These are phyloP conservation scores for Leonotis leonurus DNA, from an alignment of 257 asterid species.

Conservation along the genomic window DNA sequence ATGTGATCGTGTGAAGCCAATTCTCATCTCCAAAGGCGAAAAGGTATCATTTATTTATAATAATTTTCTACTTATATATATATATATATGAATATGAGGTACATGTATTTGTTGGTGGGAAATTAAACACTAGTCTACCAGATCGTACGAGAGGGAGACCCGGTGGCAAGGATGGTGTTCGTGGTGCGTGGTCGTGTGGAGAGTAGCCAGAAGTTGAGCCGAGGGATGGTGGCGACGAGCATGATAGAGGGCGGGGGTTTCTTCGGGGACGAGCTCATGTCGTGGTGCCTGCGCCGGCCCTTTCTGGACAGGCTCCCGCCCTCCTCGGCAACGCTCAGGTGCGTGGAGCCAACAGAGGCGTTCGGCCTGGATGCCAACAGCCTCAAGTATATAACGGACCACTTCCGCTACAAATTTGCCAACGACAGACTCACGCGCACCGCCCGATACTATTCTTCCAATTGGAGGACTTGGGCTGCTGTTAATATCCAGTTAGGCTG, in stretches of 20 bases:
- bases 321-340: conserved; percentile 77
- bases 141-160: conserved; percentile 92
- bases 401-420: conserved; percentile 71
- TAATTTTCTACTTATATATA: no score
- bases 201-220: conserved; percentile 69
- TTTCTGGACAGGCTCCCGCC: conserved; percentile 69
- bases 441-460: conserved; percentile 63
- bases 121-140: conserved; percentile 6
- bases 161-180: conserved; percentile 67
- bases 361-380: conserved; percentile 55
- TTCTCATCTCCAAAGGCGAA: conserved; percentile 75
- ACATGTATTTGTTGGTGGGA: no score
- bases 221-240: conserved; percentile 64
- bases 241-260: conserved; percentile 66
- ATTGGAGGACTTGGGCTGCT: conserved; percentile 96
- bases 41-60: conserved; percentile 35
- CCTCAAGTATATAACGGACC: conserved; percentile 68
- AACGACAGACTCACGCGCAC: conserved; percentile 67
- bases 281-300: conserved; percentile 93
- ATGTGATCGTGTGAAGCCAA: conserved; percentile 88
- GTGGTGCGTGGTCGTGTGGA: conserved; percentile 62
- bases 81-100: no score
- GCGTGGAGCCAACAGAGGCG: conserved; percentile 60
- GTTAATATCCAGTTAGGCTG: conserved; percentile 78
- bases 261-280: conserved; percentile 80